Evolutionary conservation across 768 basidiomycete genomes (phyloP), one percentile per base, ranked within the genome.

Genomic region (Hysterangium stoloniferum): DNA sequence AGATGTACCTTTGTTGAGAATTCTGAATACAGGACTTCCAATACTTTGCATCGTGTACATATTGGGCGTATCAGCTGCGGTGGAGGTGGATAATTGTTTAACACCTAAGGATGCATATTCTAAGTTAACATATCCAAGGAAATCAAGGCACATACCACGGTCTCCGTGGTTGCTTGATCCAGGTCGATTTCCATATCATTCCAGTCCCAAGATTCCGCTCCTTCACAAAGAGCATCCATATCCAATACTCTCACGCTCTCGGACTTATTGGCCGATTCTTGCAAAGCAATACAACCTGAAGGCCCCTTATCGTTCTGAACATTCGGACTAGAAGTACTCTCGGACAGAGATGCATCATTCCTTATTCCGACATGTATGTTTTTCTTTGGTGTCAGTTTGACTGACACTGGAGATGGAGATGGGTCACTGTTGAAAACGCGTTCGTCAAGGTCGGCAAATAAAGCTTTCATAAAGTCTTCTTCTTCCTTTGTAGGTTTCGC

Each of bases 141-240:
- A n/a, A n/a, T n/a, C n/a, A n/a, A n/a, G n/a, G n/a, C n/a, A n/a
- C n/a, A n/a, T n/a, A n/a, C n/a, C n/a, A n/a, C n/a, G n/a, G n/a
- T n/a, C n/a, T n/a, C n/a, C n/a, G n/a, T n/a, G n/a, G n/a, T n/a
- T n/a, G n/a, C n/a, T n/a, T n/a, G n/a, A n/a, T n/a, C 76, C 27
- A 72, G 71, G 53, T 78, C 76, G 0, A 66, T 62, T 44, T 71
- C 68, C 70, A 75, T 74, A 53, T 79, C 77, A 28, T 75, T 69
- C 76, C 82, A 79, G 56, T 87, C 81, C 80, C 84, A 84, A 32
- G 74, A 68, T 58, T 83, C 84, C 1, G 78, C 79, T 0, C 82
- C 85, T 25, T 81, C 76, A n/a, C 83, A 59, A 12, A 86, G 68
- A 3, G 65, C 59, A 2, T 65, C 60, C 27, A 82, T 57, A 53